These are phyloP conservation scores for Neckera pumila DNA, from an alignment of 225 moss, liverwort and hornwort species.

Conservation along the genomic window DNA sequence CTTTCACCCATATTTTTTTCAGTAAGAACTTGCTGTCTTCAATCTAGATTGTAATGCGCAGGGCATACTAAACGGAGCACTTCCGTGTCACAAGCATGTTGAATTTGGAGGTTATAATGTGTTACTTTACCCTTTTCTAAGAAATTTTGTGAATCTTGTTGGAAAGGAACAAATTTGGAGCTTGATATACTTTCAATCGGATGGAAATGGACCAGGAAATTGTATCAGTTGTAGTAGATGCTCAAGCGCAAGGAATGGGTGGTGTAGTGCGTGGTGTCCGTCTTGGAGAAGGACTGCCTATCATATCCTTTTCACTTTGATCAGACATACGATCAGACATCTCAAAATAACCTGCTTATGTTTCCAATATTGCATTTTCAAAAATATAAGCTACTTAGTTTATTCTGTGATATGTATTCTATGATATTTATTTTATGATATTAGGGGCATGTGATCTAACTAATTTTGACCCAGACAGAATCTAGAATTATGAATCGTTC, in stretches of 20 bases:
- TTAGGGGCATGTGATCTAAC: background rate
- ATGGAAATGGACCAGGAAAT: conserved; percentile 52
- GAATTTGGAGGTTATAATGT: background rate
- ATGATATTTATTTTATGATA: too few species aligned
- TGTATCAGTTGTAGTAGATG: conserved; percentile 61
- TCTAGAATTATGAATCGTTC: background rate
- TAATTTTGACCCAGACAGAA: background rate
- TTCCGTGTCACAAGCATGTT: background rate
- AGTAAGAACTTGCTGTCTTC: background rate
- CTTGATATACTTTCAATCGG: background rate
- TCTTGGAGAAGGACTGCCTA: conserved; percentile 73
- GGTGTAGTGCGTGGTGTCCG: conserved; percentile 51
- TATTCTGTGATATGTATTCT: background rate
- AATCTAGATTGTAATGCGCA: background rate
- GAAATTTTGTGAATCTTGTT: background rate
- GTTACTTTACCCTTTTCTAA: background rate
- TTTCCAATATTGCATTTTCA: background rate
- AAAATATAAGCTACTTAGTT: background rate
- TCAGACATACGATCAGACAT: background rate
- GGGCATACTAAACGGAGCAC: background rate
- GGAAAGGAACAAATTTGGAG: background rate
- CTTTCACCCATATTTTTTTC: background rate
- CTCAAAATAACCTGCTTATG: background rate
- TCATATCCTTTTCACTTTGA: conserved; percentile 61
- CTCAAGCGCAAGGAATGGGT: conserved; percentile 69